A percentile compares a stretch with the other conserved stretches of the same genome.
Conservation (phyloP, 208 protist genomes). For the Crithidia bombi region DNA sequence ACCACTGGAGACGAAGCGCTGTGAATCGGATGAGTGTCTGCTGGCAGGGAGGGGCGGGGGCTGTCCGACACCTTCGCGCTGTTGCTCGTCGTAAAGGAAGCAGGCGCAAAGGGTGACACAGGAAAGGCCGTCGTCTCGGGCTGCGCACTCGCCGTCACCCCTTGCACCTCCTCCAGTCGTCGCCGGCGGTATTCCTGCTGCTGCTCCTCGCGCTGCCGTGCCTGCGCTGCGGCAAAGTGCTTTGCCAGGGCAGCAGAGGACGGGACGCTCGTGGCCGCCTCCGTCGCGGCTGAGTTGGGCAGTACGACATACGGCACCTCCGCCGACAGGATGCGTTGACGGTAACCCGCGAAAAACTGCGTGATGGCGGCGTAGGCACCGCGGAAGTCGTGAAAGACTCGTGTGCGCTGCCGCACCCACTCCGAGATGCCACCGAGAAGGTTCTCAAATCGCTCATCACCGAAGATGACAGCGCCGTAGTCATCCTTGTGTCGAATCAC, state of each 20-base stretch:
- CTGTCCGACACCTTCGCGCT: background rate
- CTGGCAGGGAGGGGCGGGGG: background rate
- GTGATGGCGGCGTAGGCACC: slow-evolving; percentile 61
- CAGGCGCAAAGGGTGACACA: slow-evolving; percentile 2
- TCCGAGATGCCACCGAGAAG: slow-evolving; percentile 51
- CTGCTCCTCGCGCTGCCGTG: slow-evolving; percentile 21
- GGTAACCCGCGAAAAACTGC: slow-evolving; percentile 63
- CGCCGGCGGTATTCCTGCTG: slow-evolving; percentile 23
- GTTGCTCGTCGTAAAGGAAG: background rate
- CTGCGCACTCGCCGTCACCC: slow-evolving; percentile 11
- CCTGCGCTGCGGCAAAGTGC: slow-evolving; percentile 38
- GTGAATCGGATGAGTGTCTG: background rate
- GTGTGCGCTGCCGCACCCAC: slow-evolving; percentile 62
- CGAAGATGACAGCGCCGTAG: slow-evolving; percentile 96
- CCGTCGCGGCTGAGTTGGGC: background rate
- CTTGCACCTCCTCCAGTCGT: slow-evolving; percentile 39
- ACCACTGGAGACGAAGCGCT: background rate
- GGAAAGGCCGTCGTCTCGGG: background rate
- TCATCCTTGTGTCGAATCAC: slow-evolving; percentile 97
- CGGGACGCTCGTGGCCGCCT: slow-evolving; percentile 18
- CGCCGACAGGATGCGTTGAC: slow-evolving; percentile 18
- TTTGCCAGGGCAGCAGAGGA: slow-evolving; percentile 38
- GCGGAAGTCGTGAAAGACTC: slow-evolving; percentile 66
- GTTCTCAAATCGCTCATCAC: slow-evolving; percentile 92
- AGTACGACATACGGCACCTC: slow-evolving; percentile 32